Conservation (phyloP, 331 rosid genomes). For the Quercus tomentella region DNA sequence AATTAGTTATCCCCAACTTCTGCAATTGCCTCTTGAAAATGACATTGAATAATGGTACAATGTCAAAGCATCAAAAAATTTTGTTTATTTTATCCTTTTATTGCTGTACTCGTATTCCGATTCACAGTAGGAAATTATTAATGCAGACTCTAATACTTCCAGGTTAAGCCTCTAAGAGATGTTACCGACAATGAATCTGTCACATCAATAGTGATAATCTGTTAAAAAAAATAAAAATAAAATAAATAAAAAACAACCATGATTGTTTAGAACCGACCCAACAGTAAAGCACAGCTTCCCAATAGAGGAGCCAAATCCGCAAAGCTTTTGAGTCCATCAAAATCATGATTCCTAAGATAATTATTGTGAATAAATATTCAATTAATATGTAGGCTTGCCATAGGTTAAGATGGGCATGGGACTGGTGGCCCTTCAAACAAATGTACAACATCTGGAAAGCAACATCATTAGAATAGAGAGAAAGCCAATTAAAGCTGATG, state of each 20-base stretch:
- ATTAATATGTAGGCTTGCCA: neutral
- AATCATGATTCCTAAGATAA: neutral
- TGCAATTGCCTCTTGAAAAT: neutral
- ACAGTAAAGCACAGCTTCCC: neutral
- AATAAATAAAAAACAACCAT: too few relatives aligned
- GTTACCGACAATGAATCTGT: too few relatives aligned
- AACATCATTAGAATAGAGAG: neutral
- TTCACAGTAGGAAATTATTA: neutral
- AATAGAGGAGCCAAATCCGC: neutral
- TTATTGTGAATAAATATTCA: neutral
- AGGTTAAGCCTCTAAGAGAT: too few relatives aligned
- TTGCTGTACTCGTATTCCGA: neutral
- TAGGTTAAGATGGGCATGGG: neutral
- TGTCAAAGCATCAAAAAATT: too few relatives aligned
- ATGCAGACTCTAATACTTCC: neutral
- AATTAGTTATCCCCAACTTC: neutral
- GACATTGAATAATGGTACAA: neutral
- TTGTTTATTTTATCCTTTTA: neutral
- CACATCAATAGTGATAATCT: too few relatives aligned
- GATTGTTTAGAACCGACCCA: too few relatives aligned
- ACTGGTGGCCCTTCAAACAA: neutral
- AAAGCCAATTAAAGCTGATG: conserved; percentile 11
- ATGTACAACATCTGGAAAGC: neutral
- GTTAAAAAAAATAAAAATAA: too few relatives aligned
- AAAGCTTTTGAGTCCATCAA: neutral